Conservation (phyloP, 768 basidiomycete species). For the Xerocomus brunneocitrinus region DNA sequence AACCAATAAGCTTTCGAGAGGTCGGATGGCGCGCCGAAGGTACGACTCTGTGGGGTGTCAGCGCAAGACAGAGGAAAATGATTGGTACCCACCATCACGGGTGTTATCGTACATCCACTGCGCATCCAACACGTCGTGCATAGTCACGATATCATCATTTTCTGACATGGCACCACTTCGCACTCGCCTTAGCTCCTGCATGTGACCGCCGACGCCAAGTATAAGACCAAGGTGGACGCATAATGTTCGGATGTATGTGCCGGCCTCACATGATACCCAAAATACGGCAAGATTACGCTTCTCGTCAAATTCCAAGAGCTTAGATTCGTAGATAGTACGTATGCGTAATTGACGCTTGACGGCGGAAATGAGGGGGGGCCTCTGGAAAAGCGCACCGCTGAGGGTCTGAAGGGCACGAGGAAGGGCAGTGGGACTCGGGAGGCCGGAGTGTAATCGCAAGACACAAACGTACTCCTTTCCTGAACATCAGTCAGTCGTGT, state of each 20-base stretch:
- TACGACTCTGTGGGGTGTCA: slow-evolving; percentile 70
- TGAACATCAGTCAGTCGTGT: slow-evolving; percentile 23
- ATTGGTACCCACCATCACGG: slow-evolving; percentile 67
- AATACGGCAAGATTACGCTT: slow-evolving; percentile 95
- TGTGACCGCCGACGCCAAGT: slow-evolving; percentile 97
- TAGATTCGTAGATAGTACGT: slow-evolving; percentile 95
- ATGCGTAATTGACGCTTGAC: slow-evolving; percentile 98
- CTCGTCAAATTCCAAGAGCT: slow-evolving; percentile 94
- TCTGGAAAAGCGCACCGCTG: slow-evolving; percentile 97
- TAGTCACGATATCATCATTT: slow-evolving; percentile 97
- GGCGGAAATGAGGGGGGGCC: slow-evolving; percentile 96
- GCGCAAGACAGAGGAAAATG: slow-evolving; percentile 4
- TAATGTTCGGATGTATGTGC: slow-evolving; percentile 92
- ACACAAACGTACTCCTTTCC: slow-evolving; percentile 99
- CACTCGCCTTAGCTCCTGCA: slow-evolving; percentile 96
- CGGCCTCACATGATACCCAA: slow-evolving; percentile 98
- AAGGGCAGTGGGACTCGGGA: slow-evolving; percentile 79
- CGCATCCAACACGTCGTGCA: slow-evolving; percentile 99
- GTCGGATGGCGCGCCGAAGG: slow-evolving; percentile 89
- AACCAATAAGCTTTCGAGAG: slow-evolving; percentile 88
- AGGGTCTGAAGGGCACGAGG: slow-evolving; percentile 94
- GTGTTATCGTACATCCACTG: slow-evolving; percentile 99
- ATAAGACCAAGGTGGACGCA: slow-evolving; percentile 95
- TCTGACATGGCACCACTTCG: slow-evolving; percentile 95
- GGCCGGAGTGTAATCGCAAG: slow-evolving; percentile 80